Evolutionary conservation across 106 monocot species (phyloP).

Genomic region (Dioscorea dumetorum): DNA sequence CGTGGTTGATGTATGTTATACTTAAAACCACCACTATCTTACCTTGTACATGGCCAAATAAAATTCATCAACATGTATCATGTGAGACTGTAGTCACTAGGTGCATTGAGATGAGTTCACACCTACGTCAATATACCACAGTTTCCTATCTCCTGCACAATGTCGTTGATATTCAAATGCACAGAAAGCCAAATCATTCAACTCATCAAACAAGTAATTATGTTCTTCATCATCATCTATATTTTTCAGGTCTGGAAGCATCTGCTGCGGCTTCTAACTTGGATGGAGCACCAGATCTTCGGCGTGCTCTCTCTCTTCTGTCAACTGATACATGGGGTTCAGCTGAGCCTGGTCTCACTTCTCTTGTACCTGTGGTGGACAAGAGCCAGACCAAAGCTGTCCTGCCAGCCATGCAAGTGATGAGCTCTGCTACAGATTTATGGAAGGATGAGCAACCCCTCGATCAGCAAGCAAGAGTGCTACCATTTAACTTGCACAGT

Average conservation of each 20-base stretch:
- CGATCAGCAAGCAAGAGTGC: slow-evolving; percentile 10
- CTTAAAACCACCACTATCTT: no score
- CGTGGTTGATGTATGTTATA: no score
- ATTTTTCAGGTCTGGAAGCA: slow-evolving; percentile 48
- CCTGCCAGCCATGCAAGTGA: slow-evolving; percentile 14
- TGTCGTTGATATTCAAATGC: no score
- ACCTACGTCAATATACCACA: no score
- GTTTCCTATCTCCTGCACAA: no score
- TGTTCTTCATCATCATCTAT: background rate
- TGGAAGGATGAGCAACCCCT: slow-evolving; percentile 25
- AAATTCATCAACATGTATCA: no score
- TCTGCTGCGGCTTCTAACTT: slow-evolving; percentile 45
- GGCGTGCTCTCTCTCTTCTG: slow-evolving; percentile 99
- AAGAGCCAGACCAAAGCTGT: slow-evolving; percentile 1
- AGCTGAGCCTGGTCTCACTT: slow-evolving; percentile 10
- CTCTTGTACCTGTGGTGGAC: slow-evolving; percentile 23
- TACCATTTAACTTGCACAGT: slow-evolving; percentile 19
- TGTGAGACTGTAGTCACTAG: no score
- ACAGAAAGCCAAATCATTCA: no score
- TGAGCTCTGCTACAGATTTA: slow-evolving; percentile 4
- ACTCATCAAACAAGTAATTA: no score
- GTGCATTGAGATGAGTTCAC: no score
- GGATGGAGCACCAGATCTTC: slow-evolving; percentile 70
- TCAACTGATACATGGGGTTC: slow-evolving; percentile 48
- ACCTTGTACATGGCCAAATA: no score